Evolutionary conservation across 73 alveolate genomes (phyloP).

Genomic region (Urostyla sp.): DNA sequence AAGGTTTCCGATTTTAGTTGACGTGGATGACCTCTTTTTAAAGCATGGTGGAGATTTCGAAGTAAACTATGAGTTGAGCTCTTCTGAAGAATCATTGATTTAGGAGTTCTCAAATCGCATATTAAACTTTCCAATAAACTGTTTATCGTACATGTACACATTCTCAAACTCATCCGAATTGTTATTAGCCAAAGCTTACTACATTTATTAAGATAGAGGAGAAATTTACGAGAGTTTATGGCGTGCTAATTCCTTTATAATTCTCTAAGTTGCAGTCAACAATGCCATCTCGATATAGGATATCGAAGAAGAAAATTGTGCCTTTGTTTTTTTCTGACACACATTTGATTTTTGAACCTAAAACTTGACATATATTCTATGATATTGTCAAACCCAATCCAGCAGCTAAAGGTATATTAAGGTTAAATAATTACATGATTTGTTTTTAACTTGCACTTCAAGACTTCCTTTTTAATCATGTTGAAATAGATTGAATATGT

Average conservation of each 20-base stretch:
- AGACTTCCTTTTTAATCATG: background rate
- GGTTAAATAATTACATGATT: constrained; percentile 20
- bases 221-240: background rate
- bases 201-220: background rate
- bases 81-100: too few relatives aligned
- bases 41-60: too few relatives aligned
- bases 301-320: constrained; percentile 25
- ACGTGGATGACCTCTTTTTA: too few relatives aligned
- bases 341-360: constrained; percentile 40
- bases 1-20: too few relatives aligned
- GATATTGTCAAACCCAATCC: constrained; percentile 59
- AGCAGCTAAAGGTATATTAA: constrained; percentile 34
- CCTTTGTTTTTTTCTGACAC: constrained; percentile 22
- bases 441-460: constrained; percentile 7
- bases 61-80: too few relatives aligned
- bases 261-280: background rate
- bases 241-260: constrained; percentile 15
- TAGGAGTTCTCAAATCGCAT: constrained; percentile 18
- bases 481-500: constrained; percentile 46
- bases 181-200: constrained; percentile 8
- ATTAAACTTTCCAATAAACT: constrained; percentile 36
- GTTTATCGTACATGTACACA: constrained; percentile 23
- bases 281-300: background rate
- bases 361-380: constrained; percentile 12
- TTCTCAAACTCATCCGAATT: constrained; percentile 32